Evolutionary conservation across 371 early-diverging fungal species (phyloP).

Genomic region (Parasitella parasitica): DNA sequence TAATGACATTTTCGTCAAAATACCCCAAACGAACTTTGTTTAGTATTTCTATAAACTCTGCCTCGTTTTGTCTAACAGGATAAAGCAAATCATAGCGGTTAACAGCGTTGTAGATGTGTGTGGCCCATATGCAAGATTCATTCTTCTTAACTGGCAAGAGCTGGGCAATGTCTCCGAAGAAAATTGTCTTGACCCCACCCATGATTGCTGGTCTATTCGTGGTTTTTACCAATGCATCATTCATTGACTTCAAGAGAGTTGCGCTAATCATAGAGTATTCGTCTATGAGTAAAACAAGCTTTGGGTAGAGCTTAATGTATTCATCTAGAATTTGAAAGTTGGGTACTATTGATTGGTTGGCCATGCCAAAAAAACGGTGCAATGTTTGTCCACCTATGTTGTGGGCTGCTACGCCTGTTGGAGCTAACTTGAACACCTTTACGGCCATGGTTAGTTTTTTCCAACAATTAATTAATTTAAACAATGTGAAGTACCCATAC

Average conservation of each 20-base stretch:
- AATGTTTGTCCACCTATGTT: not conserved
- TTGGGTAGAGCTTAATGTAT: not conserved
- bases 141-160: not conserved
- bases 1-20: not conserved
- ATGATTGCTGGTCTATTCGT: not conserved
- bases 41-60: not conserved
- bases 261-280: conserved; percentile 1
- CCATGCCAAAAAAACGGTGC: conserved; percentile 3
- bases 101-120: not conserved
- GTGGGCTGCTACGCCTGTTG: conserved; percentile 2
- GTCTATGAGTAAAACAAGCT: not conserved
- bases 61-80: not conserved
- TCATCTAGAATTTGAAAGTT: not conserved
- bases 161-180: conserved; percentile 7
- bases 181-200: not conserved
- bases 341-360: not conserved
- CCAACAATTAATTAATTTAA: too few species aligned
- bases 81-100: not conserved
- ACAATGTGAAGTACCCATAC: too few species aligned
- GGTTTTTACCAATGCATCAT: not conserved
- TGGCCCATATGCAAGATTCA: too few species aligned
- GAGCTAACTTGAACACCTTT: conserved; percentile 1
- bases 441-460: too few species aligned
- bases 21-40: not conserved
- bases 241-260: not conserved